Percentiles rank a stretch among this genome's conserved stretches.
Evolutionary conservation across 2,329 filamentous ascomycete species (phyloP).

Genomic region (Arthrobotrys iridis): DNA sequence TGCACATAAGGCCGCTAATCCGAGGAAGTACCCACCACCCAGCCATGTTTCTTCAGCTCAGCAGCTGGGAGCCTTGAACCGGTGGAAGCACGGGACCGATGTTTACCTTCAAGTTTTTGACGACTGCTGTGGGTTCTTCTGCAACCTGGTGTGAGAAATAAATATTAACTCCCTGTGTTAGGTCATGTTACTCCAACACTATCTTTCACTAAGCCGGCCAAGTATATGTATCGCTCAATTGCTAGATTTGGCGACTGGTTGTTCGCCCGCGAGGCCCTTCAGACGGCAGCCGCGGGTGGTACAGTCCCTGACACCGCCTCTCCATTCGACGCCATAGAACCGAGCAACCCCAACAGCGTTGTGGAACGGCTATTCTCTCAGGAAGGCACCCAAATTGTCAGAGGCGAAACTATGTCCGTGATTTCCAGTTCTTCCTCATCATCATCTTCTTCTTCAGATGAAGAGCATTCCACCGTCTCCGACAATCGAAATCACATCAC

Average conservation of each 20-base stretch:
- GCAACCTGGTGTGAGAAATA: no score
- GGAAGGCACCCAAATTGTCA: conserved; percentile 36
- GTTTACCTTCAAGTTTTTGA: conserved; percentile 98
- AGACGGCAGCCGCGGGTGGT: neutral
- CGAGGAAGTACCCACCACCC: conserved; percentile 76
- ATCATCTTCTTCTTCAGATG: conserved; percentile 9
- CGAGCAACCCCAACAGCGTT: neutral
- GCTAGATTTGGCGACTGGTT: conserved; percentile 95
- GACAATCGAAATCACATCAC: conserved; percentile 13
- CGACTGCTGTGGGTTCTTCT: conserved; percentile 72
- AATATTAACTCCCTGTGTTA: neutral
- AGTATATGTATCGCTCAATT: conserved; percentile 92
- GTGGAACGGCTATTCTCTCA: conserved; percentile 28
- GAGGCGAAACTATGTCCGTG: conserved; percentile 21
- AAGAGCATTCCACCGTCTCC: neutral
- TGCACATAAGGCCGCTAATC: conserved; percentile 92
- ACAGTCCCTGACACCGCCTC: conserved; percentile 22
- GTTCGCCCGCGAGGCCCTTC: conserved; percentile 70
- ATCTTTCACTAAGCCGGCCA: conserved; percentile 95
- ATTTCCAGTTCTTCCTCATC: conserved; percentile 39
- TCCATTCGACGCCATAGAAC: neutral
- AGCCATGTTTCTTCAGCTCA: conserved; percentile 61
- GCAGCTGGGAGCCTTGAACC: conserved; percentile 72
- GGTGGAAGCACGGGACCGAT: conserved; percentile 68
- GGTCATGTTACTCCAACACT: conserved; percentile 74